These are phyloP conservation scores for Carallia pectinifolia DNA, from an alignment of 345 rosid genomes.

Conservation along the genomic window DNA sequence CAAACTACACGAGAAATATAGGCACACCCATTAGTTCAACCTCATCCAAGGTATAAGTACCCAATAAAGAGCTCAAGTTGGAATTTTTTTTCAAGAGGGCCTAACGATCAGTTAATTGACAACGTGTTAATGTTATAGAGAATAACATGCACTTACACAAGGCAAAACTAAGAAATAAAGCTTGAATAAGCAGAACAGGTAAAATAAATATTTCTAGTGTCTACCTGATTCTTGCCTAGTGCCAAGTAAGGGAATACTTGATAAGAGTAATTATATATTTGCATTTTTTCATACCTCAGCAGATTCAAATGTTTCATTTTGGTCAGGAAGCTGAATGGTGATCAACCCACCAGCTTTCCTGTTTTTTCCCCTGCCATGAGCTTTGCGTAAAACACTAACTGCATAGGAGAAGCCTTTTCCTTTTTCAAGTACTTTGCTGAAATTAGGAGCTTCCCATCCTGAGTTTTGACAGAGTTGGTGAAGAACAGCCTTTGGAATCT, in stretches of 20 bases:
- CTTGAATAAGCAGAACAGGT: too few species aligned
- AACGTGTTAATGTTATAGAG: not conserved
- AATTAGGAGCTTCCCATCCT: conserved; percentile 95
- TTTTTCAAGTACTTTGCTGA: conserved; percentile 54
- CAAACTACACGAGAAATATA: too few species aligned
- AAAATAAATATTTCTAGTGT: too few species aligned
- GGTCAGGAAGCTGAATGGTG: conserved; percentile 72
- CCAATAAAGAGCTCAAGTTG: not conserved
- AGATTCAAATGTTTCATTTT: conserved; percentile 50
- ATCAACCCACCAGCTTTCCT: conserved; percentile 88
- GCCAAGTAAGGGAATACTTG: too few species aligned
- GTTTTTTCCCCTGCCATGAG: conserved; percentile 87
- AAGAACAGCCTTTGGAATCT: conserved; percentile 79
- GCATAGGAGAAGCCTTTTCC: conserved; percentile 49
- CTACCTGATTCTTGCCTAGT: too few species aligned
- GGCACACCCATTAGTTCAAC: too few species aligned
- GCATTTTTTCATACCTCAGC: conserved; percentile 54
- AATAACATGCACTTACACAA: too few species aligned
- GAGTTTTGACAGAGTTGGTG: conserved; percentile 89
- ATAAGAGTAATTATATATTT: too few species aligned
- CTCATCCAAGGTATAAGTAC: too few species aligned
- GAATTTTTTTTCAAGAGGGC: not conserved
- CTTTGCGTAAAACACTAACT: conserved; percentile 81
- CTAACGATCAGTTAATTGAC: not conserved
- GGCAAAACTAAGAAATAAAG: too few species aligned